phyloP scores from a whole-genome alignment of 179 eudicot genomes.

The Spinacia oleracea region DNA sequence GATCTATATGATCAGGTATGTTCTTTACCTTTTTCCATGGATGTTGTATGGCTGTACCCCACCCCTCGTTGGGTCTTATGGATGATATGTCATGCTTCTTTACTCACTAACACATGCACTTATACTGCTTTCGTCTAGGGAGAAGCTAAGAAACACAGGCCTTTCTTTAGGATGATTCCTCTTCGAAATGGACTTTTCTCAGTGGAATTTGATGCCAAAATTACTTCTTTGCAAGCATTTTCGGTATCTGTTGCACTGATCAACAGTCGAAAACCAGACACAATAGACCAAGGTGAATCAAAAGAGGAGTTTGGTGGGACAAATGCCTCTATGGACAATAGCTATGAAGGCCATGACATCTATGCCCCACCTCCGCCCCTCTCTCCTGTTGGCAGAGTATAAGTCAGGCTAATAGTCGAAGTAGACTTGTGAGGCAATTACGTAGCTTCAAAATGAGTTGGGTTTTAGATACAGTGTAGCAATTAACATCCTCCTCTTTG shows the following conservation, averaged over 20 bases:
- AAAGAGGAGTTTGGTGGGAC: slow-evolving; percentile 25
- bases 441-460: slow-evolving; percentile 1
- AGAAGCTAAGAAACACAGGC: slow-evolving; percentile 40
- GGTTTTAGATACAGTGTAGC: neutral
- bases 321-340: slow-evolving; percentile 22
- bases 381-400: slow-evolving; percentile 79
- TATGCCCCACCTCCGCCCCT: slow-evolving; percentile 55
- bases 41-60: neutral
- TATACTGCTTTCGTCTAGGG: slow-evolving; percentile 43
- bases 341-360: slow-evolving; percentile 34
- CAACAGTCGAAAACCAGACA: slow-evolving; percentile 41
- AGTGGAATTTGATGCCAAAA: slow-evolving; percentile 53
- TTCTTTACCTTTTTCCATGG: neutral
- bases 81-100: neutral
- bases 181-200: slow-evolving; percentile 61
- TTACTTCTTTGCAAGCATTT: slow-evolving; percentile 75
- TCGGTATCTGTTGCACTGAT: slow-evolving; percentile 59
- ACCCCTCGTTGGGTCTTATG: neutral
- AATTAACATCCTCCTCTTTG: slow-evolving; percentile 14
- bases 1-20: slow-evolving; percentile 65
- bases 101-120: too few relatives aligned
- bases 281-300: slow-evolving; percentile 19
- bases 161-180: slow-evolving; percentile 55
- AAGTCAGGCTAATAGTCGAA: slow-evolving; percentile 17
- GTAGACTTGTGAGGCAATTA: neutral